Conservation (phyloP, 169 alveolate genomes). For the Eimeria necatrix region DNA sequence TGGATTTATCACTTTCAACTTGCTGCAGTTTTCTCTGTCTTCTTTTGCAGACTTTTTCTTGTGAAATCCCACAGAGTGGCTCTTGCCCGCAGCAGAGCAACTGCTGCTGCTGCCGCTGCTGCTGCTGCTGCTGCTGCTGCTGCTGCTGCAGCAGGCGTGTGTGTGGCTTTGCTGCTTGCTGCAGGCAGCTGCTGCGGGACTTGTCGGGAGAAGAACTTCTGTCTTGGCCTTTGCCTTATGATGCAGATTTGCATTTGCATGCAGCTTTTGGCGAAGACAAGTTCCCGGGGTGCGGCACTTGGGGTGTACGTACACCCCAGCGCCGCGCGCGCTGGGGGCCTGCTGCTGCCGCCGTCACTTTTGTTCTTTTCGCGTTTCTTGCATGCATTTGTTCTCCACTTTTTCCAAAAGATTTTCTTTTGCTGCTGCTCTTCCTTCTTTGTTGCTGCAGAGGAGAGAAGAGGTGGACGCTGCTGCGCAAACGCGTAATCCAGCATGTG, state of each 20-base stretch:
- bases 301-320: not conserved
- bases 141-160: not conserved
- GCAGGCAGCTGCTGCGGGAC: slow-evolving; percentile 77
- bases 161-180: not conserved
- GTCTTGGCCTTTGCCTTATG: slow-evolving; percentile 80
- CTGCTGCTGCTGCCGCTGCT: slow-evolving; percentile 4
- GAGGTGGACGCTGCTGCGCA: slow-evolving; percentile 64
- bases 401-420: not conserved
- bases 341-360: too few relatives aligned
- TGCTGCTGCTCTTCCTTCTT: not conserved
- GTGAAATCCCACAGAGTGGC: too few relatives aligned
- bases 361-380: too few relatives aligned
- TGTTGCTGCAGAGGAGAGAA: slow-evolving; percentile 30
- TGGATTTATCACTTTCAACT: not conserved
- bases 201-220: slow-evolving; percentile 62
- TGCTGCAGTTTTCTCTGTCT: not conserved
- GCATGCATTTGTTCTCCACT: too few relatives aligned
- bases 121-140: not conserved
- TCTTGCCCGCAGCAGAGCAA: not conserved
- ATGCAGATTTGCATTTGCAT: slow-evolving; percentile 62
- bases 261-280: slow-evolving; percentile 66
- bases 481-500: slow-evolving; percentile 77
- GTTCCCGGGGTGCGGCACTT: slow-evolving; percentile 15
- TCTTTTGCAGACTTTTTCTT: too few relatives aligned
- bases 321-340: too few relatives aligned